Conservation (phyloP, 305 asterid genomes). For the Fraxinus dipetala region DNA sequence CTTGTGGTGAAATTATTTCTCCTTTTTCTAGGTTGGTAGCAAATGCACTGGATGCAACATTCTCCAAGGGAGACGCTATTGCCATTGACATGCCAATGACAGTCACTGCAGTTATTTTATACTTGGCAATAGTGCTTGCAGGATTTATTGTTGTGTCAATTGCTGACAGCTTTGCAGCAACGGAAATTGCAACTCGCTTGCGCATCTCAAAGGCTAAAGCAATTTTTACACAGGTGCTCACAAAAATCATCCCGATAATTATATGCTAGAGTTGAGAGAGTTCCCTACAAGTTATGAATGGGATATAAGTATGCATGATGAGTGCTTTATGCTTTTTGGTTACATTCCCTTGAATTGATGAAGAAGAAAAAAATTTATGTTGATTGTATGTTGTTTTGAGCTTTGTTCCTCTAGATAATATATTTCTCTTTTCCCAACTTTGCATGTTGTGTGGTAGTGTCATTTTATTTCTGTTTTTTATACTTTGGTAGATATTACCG, state of each 20-base stretch:
- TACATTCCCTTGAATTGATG: background rate
- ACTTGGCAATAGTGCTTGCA: conserved; percentile 77
- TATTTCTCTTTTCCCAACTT: background rate
- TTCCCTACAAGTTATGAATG: background rate
- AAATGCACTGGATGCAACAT: conserved; percentile 63
- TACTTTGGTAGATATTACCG: background rate
- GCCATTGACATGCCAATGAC: conserved; percentile 99
- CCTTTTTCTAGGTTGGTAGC: conserved; percentile 73
- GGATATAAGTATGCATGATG: background rate
- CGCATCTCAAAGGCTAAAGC: conserved; percentile 78
- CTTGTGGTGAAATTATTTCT: background rate
- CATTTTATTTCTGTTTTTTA: background rate
- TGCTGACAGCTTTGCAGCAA: conserved; percentile 95
- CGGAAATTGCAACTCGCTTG: conserved; percentile 81
- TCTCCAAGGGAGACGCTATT: conserved; percentile 80
- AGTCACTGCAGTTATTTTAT: conserved; percentile 64
- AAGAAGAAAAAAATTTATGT: background rate
- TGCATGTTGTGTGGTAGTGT: background rate
- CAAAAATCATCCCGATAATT: background rate
- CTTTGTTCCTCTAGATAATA: background rate
- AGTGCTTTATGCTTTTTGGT: background rate
- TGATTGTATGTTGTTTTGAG: background rate
- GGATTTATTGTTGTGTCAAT: conserved; percentile 88
- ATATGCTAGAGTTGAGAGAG: conserved; percentile 7
- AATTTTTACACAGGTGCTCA: conserved; percentile 78